phyloP scores from a whole-genome alignment of 495 filamentous ascomycete species.

The Penicilliopsis zonata region DNA sequence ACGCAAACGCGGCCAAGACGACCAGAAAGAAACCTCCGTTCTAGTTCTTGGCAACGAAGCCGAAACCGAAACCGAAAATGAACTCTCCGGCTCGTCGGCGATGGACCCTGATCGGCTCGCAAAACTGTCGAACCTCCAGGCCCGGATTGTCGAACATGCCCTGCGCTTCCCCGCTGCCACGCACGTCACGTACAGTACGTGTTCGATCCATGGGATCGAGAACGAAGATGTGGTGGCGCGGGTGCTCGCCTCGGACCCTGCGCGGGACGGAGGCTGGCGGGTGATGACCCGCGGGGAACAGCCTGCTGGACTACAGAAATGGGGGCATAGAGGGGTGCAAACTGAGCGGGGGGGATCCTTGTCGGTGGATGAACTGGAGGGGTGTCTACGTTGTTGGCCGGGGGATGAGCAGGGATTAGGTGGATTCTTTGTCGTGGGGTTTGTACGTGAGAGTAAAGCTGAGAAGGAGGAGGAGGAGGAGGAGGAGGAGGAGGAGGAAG shows the following conservation, averaged over 20 bases:
- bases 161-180: constrained; percentile 67
- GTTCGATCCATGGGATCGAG: constrained; percentile 73
- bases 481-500: constrained; percentile 10
- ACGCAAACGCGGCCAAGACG: constrained; percentile 22
- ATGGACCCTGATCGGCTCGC: constrained; percentile 41
- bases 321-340: constrained; percentile 53
- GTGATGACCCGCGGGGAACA: constrained; percentile 60
- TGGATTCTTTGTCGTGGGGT: constrained; percentile 61
- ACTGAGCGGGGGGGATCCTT: constrained; percentile 26
- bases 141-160: constrained; percentile 67
- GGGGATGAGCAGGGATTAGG: constrained; percentile 67
- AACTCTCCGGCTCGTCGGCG: constrained; percentile 11
- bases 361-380: constrained; percentile 46
- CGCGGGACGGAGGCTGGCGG: constrained; percentile 60
- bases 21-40: constrained; percentile 2
- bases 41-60: neutral
- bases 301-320: constrained; percentile 54
- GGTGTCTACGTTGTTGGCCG: constrained; percentile 70
- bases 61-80: constrained; percentile 23
- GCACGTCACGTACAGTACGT: constrained; percentile 83
- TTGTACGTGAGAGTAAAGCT: constrained; percentile 38
- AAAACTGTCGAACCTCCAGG: constrained; percentile 66
- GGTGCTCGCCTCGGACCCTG: constrained; percentile 53
- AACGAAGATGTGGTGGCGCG: constrained; percentile 75
- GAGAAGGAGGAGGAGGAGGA: constrained; percentile 8